Conservation (phyloP, 768 basidiomycete species). For the Mycena capillaripes region DNA sequence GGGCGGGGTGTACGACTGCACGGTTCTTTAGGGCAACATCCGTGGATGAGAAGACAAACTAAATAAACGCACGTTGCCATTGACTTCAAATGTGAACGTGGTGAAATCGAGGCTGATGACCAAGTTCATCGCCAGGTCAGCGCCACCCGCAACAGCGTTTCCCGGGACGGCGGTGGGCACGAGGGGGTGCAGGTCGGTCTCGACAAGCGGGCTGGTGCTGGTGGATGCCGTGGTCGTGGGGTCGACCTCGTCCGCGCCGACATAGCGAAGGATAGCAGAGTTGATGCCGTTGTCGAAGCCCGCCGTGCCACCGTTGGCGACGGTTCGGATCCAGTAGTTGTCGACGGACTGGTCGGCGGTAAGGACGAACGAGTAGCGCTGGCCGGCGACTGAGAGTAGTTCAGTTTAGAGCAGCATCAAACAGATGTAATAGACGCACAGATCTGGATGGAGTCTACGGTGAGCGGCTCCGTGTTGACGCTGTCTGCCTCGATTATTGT, state of each 20-base stretch:
- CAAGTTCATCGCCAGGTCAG: conserved; percentile 24
- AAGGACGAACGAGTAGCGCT: conserved; percentile 60
- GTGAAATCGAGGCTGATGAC: conserved; percentile 25
- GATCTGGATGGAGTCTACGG: conserved; percentile 60
- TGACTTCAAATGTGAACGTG: conserved; percentile 16
- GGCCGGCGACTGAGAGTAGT: conserved; percentile 39
- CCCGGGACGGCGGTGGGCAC: conserved; percentile 48
- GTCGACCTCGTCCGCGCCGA: conserved; percentile 49
- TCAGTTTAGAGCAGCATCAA: not conserved
- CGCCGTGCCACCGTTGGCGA: conserved; percentile 42
- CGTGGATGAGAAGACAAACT: not conserved
- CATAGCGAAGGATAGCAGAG: conserved; percentile 67
- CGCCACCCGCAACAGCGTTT: conserved; percentile 35
- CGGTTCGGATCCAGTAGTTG: conserved; percentile 67
- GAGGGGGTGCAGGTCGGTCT: conserved; percentile 53
- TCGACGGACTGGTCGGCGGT: conserved; percentile 59
- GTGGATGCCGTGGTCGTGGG: conserved; percentile 42
- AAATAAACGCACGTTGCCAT: conserved; percentile 8
- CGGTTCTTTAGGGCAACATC: not conserved
- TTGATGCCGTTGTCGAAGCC: conserved; percentile 58
- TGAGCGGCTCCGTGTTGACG: conserved; percentile 55
- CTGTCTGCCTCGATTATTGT: conserved; percentile 64
- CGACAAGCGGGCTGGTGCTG: conserved; percentile 47
- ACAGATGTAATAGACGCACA: conserved; percentile 46
- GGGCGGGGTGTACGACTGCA: conserved; percentile 37